Base-by-base conservation (phyloP, 1,139 yeast species). In the Suhomyces bokatorum region DNA sequence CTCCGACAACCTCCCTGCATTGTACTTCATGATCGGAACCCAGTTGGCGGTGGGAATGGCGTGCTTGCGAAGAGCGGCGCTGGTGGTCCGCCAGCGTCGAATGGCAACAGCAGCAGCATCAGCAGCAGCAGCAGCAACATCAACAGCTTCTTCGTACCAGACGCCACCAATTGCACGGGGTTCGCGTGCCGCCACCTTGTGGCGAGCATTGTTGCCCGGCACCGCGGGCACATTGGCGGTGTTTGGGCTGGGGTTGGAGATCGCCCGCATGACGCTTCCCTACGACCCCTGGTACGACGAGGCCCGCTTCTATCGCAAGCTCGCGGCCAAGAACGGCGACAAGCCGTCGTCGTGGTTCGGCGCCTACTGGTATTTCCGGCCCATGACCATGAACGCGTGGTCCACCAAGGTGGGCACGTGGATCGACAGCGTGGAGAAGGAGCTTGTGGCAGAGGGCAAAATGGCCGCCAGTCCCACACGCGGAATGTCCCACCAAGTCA, bases 221-320 rank as follows among this genome's bases (percentile, higher is more conserved):
- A 20, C 56, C 0, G 49, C 57, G 2, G 75, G 74, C 2, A 37
- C 62, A 1, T 46, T 52, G 22, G 53, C 66, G 24, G 52, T 69
- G 3, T 64, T 66, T 47, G 66, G 68, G 22, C 56, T 74, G 20
- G 80, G 79, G 8, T 58, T 82, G 27, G 88, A 82, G 53, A 52
- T 71, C 6, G 66, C 77, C 27, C 62, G 87, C 42, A 55, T 81
- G 40, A 53, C 66, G 5, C 53, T 80, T 7, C 77, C 83, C 3
- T 76, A 77, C 56, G 87, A 83, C 54, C 87, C 87, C 2, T 82
- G 87, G 86, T 69, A 59, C 39, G 85, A 80, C 37, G 87, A 82
- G 55, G 83, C 85, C 2, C 66, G 59, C 42, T 59, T 62, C 35
- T 78, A 78, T 42, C 69, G 84, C 39, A 68, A 69, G 4, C 58